These are phyloP conservation scores for Amaranthus palmeri DNA, from an alignment of 148 eudicot species.

Conservation along the genomic window DNA sequence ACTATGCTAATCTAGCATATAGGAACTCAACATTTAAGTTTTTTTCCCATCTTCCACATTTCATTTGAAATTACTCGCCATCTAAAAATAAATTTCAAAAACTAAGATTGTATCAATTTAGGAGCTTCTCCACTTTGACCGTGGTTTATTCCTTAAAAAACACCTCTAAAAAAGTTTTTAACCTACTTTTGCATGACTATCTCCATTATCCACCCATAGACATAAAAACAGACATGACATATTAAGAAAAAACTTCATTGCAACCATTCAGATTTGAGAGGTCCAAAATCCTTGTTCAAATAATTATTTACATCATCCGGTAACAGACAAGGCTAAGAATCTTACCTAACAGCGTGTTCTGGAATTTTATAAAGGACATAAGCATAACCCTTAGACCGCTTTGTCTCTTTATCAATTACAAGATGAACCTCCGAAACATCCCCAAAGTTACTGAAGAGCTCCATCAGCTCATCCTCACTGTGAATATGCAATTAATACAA, in stretches of 20 bases:
- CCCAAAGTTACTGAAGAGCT: constrained; percentile 62
- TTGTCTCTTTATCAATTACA: constrained; percentile 83
- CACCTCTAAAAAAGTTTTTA: not conserved
- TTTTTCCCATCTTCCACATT: not conserved
- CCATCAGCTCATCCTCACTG: constrained; percentile 90
- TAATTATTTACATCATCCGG: not conserved
- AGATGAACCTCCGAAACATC: constrained; percentile 73
- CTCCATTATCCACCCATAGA: too few relatives aligned
- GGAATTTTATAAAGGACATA: constrained; percentile 57
- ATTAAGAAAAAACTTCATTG: not conserved
- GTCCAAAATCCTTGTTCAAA: not conserved
- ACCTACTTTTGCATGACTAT: too few relatives aligned
- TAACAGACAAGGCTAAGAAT: not conserved
- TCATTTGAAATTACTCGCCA: too few relatives aligned
- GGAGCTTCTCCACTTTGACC: not conserved
- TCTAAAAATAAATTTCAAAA: too few relatives aligned
- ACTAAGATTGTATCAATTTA: not conserved
- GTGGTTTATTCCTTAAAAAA: not conserved
- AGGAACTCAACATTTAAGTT: not conserved
- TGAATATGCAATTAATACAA: constrained; percentile 4
- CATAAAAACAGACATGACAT: not conserved
- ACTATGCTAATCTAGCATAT: not conserved
- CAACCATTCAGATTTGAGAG: not conserved
- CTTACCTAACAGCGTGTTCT: constrained; percentile 79
- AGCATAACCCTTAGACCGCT: constrained; percentile 78